Percentiles rank a stretch among this genome's conserved stretches.
Evolutionary conservation across 129 eudicot genomes (phyloP).

Genomic region (Kitagawia praeruptora): DNA sequence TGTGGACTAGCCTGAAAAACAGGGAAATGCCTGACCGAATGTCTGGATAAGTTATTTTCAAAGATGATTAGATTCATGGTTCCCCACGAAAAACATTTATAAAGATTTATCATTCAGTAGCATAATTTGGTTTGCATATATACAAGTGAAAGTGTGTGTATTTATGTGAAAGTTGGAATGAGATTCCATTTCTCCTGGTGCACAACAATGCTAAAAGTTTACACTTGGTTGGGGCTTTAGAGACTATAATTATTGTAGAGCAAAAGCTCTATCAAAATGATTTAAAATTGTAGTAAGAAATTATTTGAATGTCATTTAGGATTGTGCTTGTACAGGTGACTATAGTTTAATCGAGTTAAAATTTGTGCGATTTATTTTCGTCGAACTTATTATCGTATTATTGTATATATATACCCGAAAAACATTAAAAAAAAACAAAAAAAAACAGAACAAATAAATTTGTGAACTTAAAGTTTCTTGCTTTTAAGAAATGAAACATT

Average conservation of each 20-base stretch:
- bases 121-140: background rate
- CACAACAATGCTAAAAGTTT: background rate
- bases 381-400: too few relatives aligned
- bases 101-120: background rate
- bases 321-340: too few relatives aligned
- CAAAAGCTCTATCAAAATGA: background rate
- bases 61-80: slow-evolving; percentile 7
- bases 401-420: background rate
- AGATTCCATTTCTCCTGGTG: slow-evolving; percentile 8
- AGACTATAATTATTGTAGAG: background rate
- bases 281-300: too few relatives aligned
- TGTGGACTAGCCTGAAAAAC: background rate
- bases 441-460: too few relatives aligned
- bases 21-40: background rate
- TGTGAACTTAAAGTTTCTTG: background rate
- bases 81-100: background rate
- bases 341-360: too few relatives aligned
- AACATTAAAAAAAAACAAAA: too few relatives aligned
- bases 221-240: background rate
- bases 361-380: too few relatives aligned
- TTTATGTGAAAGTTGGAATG: background rate
- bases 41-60: slow-evolving; percentile 4
- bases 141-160: background rate
- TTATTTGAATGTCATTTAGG: background rate
- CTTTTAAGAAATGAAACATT: background rate